These are phyloP conservation scores for Termitomyces sp. DNA, from an alignment of 768 basidiomycete genomes.

Conservation along the genomic window DNA sequence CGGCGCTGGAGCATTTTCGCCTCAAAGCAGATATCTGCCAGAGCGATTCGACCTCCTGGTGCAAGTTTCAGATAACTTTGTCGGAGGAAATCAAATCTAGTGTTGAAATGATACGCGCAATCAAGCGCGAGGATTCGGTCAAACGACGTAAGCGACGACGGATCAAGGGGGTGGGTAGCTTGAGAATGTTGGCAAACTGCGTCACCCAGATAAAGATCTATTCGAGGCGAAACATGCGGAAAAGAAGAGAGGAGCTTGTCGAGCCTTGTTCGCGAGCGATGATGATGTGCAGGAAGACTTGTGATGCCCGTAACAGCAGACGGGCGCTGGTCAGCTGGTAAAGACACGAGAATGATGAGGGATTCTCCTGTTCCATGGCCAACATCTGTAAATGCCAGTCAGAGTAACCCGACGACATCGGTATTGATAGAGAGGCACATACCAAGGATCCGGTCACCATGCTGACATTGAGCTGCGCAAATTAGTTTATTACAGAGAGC, in stretches of 20 bases:
- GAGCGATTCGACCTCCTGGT: conserved; percentile 46
- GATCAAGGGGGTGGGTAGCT: conserved; percentile 38
- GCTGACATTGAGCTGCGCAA: conserved; percentile 31
- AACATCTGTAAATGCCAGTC: conserved; percentile 38
- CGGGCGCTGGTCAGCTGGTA: conserved; percentile 40
- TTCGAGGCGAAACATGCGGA: conserved; percentile 18
- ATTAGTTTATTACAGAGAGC: conserved; percentile 48
- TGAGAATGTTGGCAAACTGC: conserved; percentile 35
- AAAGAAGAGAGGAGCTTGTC: conserved; percentile 17
- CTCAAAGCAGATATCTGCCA: conserved; percentile 58
- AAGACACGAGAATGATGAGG: conserved; percentile 44
- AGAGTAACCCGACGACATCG: background rate
- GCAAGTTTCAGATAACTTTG: conserved; percentile 42
- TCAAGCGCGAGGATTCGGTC: conserved; percentile 56
- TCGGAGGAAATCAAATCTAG: conserved; percentile 43
- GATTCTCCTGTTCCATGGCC: conserved; percentile 69
- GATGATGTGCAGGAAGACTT: conserved; percentile 40
- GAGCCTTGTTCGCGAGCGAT: conserved; percentile 39
- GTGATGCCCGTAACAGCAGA: conserved; percentile 52
- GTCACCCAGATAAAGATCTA: conserved; percentile 41
- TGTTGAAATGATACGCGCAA: conserved; percentile 64
- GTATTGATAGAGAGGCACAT: conserved; percentile 3
- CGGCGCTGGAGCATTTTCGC: conserved; percentile 17
- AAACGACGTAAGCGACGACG: conserved; percentile 26
- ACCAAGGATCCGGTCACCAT: conserved; percentile 50